Evolutionary conservation across 1,284 basidiomycete species (phyloP), one percentile per base, ranked within the genome.

Genomic region (Rhodotorula sp.): DNA sequence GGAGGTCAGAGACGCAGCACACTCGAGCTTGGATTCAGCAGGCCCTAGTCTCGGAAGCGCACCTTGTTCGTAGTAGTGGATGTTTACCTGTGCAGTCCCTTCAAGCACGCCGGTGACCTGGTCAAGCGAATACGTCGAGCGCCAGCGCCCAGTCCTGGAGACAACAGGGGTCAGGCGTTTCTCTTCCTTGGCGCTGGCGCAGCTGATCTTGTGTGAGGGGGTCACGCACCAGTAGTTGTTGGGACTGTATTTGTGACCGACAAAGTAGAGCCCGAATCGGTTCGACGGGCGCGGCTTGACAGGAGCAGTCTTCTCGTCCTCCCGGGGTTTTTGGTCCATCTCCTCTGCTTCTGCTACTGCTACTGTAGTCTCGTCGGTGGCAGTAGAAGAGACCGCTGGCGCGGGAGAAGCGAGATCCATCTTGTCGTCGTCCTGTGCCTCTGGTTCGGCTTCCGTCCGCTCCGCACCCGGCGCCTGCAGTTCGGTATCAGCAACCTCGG

Each of bases 41-140:
- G 33, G 33, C 33, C 33, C 10, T 37, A 7, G 6, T 37, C 1
- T 6, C 10, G 24, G 29, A 3, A 15, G 26, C 63, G 69, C 72
- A 93, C 94, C 94, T 81, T 95, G 93, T 80, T 97, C 94, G 79
- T 93, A 97, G 79, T 97, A 97, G 80, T 97, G 94, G 33, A 95
- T 89, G 78, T 93, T 91, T 59, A 93, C 86, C 29, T 89, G 82
- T 42, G 94, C 86, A 74, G 83, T 87, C 0, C 93, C 83, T 8
- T 71, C 68, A 18, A 84, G 77, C 26, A 63, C 69, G 1, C 64
- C 66, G n/a, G 76, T 76, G 8, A 77, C 77, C 18, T 80, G 72
- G 72, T 85, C 82, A n/a, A 84, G 79, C 17, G 78, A 70, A 79
- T 84, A 85, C n/a, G 77, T 71, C 6, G 82, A 82, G 57, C 93